Percentiles rank a stretch among this genome's conserved stretches.
Conservation (phyloP, 140 eudicot genomes). For the Artemisia princeps region DNA sequence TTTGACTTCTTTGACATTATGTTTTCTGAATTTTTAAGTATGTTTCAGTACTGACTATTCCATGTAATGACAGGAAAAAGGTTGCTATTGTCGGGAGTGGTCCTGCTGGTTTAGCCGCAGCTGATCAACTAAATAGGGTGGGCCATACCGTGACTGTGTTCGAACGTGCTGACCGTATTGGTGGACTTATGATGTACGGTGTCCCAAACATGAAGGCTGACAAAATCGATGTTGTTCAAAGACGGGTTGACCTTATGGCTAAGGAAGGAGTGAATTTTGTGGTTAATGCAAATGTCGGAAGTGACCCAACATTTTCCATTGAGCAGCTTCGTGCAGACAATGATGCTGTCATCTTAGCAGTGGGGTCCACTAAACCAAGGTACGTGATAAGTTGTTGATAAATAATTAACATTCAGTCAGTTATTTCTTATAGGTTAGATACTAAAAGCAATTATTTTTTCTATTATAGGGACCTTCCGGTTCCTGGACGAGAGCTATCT, state of each 20-base stretch:
- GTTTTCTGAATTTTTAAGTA: background rate
- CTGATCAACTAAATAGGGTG: conserved; percentile 75
- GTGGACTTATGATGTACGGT: conserved; percentile 99
- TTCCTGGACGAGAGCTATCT: conserved; percentile 85
- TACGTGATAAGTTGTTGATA: conserved; percentile 10
- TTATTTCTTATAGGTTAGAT: background rate
- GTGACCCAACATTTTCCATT: conserved; percentile 58
- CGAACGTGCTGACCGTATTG: conserved; percentile 93
- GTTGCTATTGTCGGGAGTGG: conserved; percentile 97
- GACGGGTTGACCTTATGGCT: conserved; percentile 85
- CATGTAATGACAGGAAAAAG: conserved; percentile 48
- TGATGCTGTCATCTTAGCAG: conserved; percentile 78
- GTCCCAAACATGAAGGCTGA: conserved; percentile 99
- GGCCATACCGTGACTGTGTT: conserved; percentile 90
- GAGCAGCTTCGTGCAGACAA: conserved; percentile 67
- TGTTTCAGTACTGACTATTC: background rate
- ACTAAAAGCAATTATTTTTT: background rate
- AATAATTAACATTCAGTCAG: background rate
- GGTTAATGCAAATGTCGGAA: conserved; percentile 78
- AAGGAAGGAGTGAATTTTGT: conserved; percentile 87
- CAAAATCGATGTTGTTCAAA: conserved; percentile 72
- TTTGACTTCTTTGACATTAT: background rate
- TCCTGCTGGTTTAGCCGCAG: conserved; percentile 97
- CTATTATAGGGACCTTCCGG: conserved; percentile 85
- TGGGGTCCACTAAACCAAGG: conserved; percentile 96